Base-by-base conservation (phyloP, 345 rosid genomes). In the Syzygium aromaticum region DNA sequence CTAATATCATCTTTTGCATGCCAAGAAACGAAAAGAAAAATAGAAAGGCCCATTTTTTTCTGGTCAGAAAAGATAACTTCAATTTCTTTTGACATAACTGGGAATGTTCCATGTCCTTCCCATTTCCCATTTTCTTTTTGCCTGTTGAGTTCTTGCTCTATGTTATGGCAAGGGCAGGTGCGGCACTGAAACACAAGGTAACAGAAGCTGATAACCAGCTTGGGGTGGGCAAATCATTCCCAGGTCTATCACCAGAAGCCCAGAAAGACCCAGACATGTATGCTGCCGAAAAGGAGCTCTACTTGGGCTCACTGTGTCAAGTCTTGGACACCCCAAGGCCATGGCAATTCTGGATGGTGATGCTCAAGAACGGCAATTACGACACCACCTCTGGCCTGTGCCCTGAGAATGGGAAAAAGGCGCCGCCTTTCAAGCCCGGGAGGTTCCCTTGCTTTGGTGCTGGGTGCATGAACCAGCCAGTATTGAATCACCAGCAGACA, bases 261-360 rank as follows among this genome's bases (percentile, higher is more conserved):
- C 85, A 91, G 87, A 78, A 92, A n/a, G 83, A 91, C 84, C 91
- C 93, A 40, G 95, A 96, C 87, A 89, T 91, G 67, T 96, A 96
- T 86, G 98, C 97, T 5, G 95, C 88, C 23, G 90, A 94, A 85
- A 95, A 97, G 91, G 98, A 96, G 78, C 87, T 93, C 17, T 94
- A 95, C 33, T 78, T 97, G 86, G 98, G 98, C n/a, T 90, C 94
- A 33, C 87, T 93, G 57, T 97, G 98, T 63, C 89, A 94, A 90
- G 96, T 97, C 89, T 38, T 91, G 56, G 84, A 87, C 40, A 92
- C 92, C 88, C 85, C 87, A 1, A 91, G 89, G 40, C 98, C 97
- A 82, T 95, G 98, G 98, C 95, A 96, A 25, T 96, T 94, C 88
- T 95, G 99, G 97, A 95, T 96, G 98, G 89, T 94, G 85, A 97